These are phyloP conservation scores for Trichophyton schoenleinii DNA, from an alignment of 2,329 filamentous ascomycete genomes.

Conservation along the genomic window DNA sequence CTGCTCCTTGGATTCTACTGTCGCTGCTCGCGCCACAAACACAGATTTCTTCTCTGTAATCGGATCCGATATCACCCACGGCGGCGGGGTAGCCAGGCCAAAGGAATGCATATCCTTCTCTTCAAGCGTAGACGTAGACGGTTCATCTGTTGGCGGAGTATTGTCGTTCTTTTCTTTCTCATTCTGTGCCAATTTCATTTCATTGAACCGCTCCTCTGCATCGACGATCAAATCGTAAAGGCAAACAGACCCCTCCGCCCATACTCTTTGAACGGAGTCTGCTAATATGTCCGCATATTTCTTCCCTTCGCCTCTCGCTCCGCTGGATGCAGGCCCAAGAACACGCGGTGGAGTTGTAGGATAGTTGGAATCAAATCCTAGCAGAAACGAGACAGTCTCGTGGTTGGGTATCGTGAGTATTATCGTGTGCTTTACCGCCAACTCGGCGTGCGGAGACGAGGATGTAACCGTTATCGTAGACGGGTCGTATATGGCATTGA, in stretches of 20 bases:
- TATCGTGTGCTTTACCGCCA: conserved; percentile 29
- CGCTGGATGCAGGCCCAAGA: conserved; percentile 66
- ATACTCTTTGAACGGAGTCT: conserved; percentile 54
- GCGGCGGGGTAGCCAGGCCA: conserved; percentile 30
- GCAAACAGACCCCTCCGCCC: conserved; percentile 63
- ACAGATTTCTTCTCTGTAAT: conserved; percentile 74
- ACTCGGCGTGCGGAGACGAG: conserved; percentile 17
- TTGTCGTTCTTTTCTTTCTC: neutral
- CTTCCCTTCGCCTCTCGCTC: conserved; percentile 58
- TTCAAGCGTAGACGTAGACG: conserved; percentile 13
- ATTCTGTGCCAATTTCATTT: conserved; percentile 34
- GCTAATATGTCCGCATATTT: conserved; percentile 57
- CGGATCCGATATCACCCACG: conserved; percentile 63
- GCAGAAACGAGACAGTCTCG: conserved; percentile 33
- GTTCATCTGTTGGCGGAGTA: neutral
- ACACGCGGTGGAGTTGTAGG: conserved; percentile 61
- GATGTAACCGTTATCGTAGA: conserved; percentile 43
- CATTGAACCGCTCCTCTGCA: conserved; percentile 38
- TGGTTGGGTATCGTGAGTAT: conserved; percentile 56
- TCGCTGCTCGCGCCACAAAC: conserved; percentile 67
- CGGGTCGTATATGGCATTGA: conserved; percentile 50
- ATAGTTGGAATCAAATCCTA: conserved; percentile 61
- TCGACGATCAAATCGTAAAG: conserved; percentile 82
- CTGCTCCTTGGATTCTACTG: conserved; percentile 55
- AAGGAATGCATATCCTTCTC: neutral